These are phyloP conservation scores for Phytophthora citrophthora DNA, from an alignment of 352 stramenopile species.

Conservation along the genomic window DNA sequence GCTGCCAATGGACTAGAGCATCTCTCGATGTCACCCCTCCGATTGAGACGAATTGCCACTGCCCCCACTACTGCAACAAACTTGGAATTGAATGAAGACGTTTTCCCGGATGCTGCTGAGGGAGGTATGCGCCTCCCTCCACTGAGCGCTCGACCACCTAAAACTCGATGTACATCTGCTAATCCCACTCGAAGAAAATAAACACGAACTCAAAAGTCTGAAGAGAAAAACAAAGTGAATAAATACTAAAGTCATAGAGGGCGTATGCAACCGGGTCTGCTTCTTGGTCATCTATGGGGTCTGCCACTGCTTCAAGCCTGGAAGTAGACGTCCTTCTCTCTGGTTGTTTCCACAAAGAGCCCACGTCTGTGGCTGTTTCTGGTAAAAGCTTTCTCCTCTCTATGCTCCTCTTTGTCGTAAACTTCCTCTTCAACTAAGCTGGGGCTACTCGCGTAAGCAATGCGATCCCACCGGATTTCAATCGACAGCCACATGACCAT, in stretches of 20 bases:
- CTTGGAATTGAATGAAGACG: slow-evolving; percentile 18
- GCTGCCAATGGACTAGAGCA: slow-evolving; percentile 8
- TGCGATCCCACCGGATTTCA: slow-evolving; percentile 50
- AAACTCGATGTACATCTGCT: slow-evolving; percentile 11
- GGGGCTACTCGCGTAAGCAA: slow-evolving; percentile 23
- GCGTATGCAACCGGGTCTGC: slow-evolving; percentile 13
- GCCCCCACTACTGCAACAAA: slow-evolving; percentile 36
- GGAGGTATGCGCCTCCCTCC: slow-evolving; percentile 49
- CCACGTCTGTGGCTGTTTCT: slow-evolving; percentile 2
- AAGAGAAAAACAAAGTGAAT: slow-evolving; percentile 28
- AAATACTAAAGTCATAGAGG: slow-evolving; percentile 36
- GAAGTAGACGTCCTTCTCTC: slow-evolving; percentile 15
- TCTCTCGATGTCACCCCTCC: slow-evolving; percentile 41
- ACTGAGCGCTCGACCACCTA: slow-evolving; percentile 34
- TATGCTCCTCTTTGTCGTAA: slow-evolving; percentile 11
- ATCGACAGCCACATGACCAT: slow-evolving; percentile 50
- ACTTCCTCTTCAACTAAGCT: slow-evolving; percentile 17
- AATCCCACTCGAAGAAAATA: slow-evolving; percentile 17
- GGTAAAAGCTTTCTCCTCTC: slow-evolving; percentile 3
- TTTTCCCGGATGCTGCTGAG: slow-evolving; percentile 25
- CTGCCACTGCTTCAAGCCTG: slow-evolving; percentile 15
- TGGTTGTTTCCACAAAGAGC: slow-evolving; percentile 31
- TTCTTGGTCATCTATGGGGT: slow-evolving; percentile 9
- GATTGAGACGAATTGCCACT: slow-evolving; percentile 51
- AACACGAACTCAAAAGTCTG: slow-evolving; percentile 4